Percentiles rank a stretch among this genome's conserved stretches.
Conservation (phyloP, 129 eudicot species). For the Sambucus nigra region DNA sequence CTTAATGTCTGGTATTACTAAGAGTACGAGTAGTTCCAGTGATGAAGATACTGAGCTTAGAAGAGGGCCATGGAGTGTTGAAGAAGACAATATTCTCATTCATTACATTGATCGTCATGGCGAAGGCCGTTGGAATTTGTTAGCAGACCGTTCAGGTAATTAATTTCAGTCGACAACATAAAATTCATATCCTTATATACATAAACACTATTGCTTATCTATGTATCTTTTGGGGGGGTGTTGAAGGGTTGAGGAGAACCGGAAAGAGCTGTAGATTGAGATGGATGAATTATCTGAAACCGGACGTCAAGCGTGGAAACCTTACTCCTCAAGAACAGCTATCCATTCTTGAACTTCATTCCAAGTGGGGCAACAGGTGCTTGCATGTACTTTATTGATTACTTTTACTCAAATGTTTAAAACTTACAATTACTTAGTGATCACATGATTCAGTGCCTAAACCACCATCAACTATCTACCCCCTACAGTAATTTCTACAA, state of each 20-base stretch:
- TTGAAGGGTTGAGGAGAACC: slow-evolving; percentile 74
- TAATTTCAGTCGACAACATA: neutral
- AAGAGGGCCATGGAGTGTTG: slow-evolving; percentile 57
- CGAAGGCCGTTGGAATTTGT: slow-evolving; percentile 52
- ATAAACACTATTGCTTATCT: too few species aligned
- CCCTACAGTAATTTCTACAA: too few species aligned
- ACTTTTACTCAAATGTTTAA: too few species aligned
- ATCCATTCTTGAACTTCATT: slow-evolving; percentile 81
- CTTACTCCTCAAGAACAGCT: slow-evolving; percentile 87
- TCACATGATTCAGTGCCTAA: too few species aligned
- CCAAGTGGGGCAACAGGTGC: slow-evolving; percentile 94
- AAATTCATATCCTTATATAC: too few species aligned
- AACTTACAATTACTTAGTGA: too few species aligned
- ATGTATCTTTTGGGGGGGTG: neutral
- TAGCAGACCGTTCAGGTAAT: slow-evolving; percentile 37
- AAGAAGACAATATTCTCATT: slow-evolving; percentile 45
- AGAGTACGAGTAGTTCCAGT: slow-evolving; percentile 3
- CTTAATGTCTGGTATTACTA: neutral
- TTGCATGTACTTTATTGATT: too few species aligned
- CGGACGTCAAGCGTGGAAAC: slow-evolving; percentile 93
- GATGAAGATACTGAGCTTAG: slow-evolving; percentile 25
- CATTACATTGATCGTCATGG: slow-evolving; percentile 37
- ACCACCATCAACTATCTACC: too few species aligned
- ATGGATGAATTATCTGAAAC: slow-evolving; percentile 88
- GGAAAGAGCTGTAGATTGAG: slow-evolving; percentile 95